Conservation (phyloP, 2,329 filamentous ascomycete species). For the Cadophora malorum region DNA sequence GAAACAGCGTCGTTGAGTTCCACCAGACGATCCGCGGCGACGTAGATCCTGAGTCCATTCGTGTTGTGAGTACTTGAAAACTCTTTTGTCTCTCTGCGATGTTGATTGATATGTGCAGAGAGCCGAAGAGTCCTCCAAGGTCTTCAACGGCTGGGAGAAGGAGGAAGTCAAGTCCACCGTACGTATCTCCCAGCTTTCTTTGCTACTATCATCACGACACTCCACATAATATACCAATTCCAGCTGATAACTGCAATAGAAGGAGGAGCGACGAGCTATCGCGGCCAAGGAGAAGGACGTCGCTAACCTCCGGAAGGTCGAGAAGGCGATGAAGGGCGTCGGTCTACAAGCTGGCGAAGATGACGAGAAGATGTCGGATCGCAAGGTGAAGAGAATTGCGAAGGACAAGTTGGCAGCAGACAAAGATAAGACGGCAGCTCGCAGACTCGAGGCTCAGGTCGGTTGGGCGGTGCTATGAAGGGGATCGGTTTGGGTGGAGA, state of each 20-base stretch:
- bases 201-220: too few relatives aligned
- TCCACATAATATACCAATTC: too few relatives aligned
- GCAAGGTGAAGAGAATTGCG: background rate
- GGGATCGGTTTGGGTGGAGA: background rate
- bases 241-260: too few relatives aligned
- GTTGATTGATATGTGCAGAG: background rate
- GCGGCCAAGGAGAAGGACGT: background rate
- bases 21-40: background rate
- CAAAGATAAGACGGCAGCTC: background rate
- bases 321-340: background rate
- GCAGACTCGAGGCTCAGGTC: background rate
- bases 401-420: background rate
- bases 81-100: too few relatives aligned
- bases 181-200: too few relatives aligned
- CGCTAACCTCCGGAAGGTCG: background rate
- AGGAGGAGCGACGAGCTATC: background rate
- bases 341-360: background rate
- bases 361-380: background rate
- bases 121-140: constrained; percentile 1
- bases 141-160: constrained; percentile 2
- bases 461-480: background rate
- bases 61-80: background rate
- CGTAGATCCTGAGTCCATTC: background rate
- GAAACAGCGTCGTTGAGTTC: constrained; percentile 6
- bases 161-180: too few relatives aligned